Evolutionary conservation across 139 green algal genomes (phyloP).

Genomic region (Pycnococcus provasolii): DNA sequence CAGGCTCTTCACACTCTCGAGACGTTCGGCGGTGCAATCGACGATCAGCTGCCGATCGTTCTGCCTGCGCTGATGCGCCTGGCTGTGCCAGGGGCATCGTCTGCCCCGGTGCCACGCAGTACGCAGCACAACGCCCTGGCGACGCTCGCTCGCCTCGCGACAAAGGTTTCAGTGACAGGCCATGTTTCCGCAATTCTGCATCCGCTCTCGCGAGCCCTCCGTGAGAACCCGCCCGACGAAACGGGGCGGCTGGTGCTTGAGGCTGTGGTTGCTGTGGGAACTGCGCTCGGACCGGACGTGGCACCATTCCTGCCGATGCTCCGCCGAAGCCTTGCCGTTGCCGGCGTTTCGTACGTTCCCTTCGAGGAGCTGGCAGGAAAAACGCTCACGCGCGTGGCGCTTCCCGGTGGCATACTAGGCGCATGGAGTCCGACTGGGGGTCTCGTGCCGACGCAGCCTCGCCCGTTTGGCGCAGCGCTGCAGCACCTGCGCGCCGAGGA

Average conservation of each 20-base stretch:
- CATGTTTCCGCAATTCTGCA: constrained; percentile 72
- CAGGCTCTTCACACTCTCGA: constrained; percentile 60
- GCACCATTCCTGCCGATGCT: constrained; percentile 72
- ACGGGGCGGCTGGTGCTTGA: constrained; percentile 58
- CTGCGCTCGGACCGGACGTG: constrained; percentile 68
- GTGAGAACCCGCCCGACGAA: constrained; percentile 49
- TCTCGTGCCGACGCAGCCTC: too few relatives aligned
- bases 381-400: too few relatives aligned
- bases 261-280: constrained; percentile 59
- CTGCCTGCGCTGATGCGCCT: constrained; percentile 77
- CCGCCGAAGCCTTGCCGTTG: constrained; percentile 45
- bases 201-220: constrained; percentile 53
- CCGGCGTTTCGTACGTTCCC: not conserved
- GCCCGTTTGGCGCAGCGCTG: not conserved
- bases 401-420: too few relatives aligned
- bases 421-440: too few relatives aligned
- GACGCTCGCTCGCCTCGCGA: constrained; percentile 52
- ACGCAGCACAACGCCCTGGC: constrained; percentile 39
- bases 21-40: constrained; percentile 63
- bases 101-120: constrained; percentile 46
- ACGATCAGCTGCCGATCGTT: constrained; percentile 82
- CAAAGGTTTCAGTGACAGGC: constrained; percentile 35
- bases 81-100: constrained; percentile 40
- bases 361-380: not conserved
- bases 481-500: too few relatives aligned